A percentile compares a stretch with the other conserved stretches of the same genome.
These are phyloP conservation scores for Penicillium soppii DNA, from an alignment of 495 filamentous ascomycete genomes.

Conservation along the genomic window DNA sequence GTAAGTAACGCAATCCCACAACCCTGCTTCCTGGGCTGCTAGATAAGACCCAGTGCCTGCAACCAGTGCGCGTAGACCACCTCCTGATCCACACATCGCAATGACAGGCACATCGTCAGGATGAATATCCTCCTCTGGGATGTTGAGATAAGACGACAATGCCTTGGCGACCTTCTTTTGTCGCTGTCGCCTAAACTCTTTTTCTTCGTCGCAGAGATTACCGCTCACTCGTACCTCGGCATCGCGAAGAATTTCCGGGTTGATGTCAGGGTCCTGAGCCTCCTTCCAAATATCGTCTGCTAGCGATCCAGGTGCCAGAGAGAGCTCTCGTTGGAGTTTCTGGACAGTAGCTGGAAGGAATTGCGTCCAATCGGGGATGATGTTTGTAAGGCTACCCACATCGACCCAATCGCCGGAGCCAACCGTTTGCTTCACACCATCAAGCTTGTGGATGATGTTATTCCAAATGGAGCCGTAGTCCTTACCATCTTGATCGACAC, in stretches of 20 bases:
- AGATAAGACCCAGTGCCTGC: conserved; percentile 84
- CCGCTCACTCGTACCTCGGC: conserved; percentile 78
- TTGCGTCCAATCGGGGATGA: conserved; percentile 81
- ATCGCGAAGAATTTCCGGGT: conserved; percentile 81
- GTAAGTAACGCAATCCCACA: conserved; percentile 93
- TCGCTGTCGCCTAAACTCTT: conserved; percentile 63
- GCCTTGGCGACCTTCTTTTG: conserved; percentile 64
- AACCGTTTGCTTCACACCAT: conserved; percentile 49
- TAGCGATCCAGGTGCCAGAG: conserved; percentile 79
- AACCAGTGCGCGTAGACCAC: conserved; percentile 84
- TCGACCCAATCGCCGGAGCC: conserved; percentile 58
- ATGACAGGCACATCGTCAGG: conserved; percentile 90
- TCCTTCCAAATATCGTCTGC: conserved; percentile 93
- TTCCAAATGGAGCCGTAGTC: conserved; percentile 53
- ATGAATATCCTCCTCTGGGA: conserved; percentile 78
- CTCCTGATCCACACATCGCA: conserved; percentile 90
- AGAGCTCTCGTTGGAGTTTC: conserved; percentile 86
- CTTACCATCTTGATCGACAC: neutral
- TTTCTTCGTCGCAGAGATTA: conserved; percentile 83
- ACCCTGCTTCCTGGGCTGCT: conserved; percentile 74
- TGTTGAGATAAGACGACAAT: conserved; percentile 74
- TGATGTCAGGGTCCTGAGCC: conserved; percentile 73
- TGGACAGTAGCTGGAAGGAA: conserved; percentile 71
- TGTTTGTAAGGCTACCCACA: conserved; percentile 63
- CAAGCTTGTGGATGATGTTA: conserved; percentile 57